Base-by-base conservation (phyloP, 1,139 yeast species). In the Saccharomyces hybrid region DNA sequence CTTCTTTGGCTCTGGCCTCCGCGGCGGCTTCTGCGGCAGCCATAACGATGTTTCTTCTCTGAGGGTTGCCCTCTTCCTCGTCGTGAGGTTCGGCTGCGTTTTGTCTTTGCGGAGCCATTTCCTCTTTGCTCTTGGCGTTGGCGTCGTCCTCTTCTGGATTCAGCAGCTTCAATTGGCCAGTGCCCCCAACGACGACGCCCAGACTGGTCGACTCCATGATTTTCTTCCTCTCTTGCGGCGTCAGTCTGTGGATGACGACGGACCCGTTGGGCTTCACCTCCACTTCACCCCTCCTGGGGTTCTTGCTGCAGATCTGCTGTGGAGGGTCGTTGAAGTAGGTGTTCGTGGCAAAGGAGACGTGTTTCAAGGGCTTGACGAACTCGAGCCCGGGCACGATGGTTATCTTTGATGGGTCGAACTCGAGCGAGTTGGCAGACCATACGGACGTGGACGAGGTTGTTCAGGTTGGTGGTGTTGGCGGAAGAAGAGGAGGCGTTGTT, bases 121-220 rank as follows among this genome's bases (percentile, higher is more conserved):
- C 52, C 54, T 27, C 55, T 56, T 47, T 58, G 58, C 26, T 56
- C 55, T 1, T 46, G 47, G 54, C 29, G 44, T 42, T 41, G 4
- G 52, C 46, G 4, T 49, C 51, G 12, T 55, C 60, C 14, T 58
- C 56, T 14, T 65, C 65, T 16, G 70, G 64, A 31, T 49, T 61
- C 21, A 59, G 57, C 53, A 57, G 75, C 49, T 78, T 80, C 53
- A 84, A 71, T 48, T 86, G 83, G 0, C 88, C 89, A 4, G 87
- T 75, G 1, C 95, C 95, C 31, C 95, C 95, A 41, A 86, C 91
- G 2, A 86, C 89, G 21, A 86, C 75, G 16, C 93, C 93, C n/a
- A 85, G 82, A 27, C 85, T 84, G 24, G 77, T 73, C 0, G 83
- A 78, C 56, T 75, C 71, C 56, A 79, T 71, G 1, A 83, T 73